phyloP scores from a whole-genome alignment of 495 filamentous ascomycete genomes.

The Cairneyella variabilis region DNA sequence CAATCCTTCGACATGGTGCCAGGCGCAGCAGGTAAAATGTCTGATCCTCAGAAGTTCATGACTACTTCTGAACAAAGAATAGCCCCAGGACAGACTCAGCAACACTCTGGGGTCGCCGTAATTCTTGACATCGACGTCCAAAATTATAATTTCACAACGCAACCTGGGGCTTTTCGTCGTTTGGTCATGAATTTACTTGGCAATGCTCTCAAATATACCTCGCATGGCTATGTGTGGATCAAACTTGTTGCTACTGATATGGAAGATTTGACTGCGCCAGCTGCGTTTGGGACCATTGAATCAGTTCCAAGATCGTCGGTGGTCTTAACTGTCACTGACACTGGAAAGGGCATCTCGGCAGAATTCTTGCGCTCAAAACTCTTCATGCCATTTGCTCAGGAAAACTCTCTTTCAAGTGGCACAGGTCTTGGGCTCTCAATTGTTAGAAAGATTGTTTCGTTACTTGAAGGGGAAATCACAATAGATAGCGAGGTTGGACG shows the following conservation, averaged over 20 bases:
- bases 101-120: conserved; percentile 48
- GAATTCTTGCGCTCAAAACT: conserved; percentile 64
- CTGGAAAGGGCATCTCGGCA: conserved; percentile 53
- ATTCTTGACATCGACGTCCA: conserved; percentile 58
- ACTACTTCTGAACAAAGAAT: conserved; percentile 3
- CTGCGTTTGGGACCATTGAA: not conserved
- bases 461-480: conserved; percentile 56
- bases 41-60: conserved; percentile 1
- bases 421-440: conserved; percentile 69
- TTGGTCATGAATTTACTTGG: conserved; percentile 81
- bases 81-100: conserved; percentile 5
- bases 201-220: conserved; percentile 79
- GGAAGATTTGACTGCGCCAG: conserved; percentile 12
- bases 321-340: conserved; percentile 18
- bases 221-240: conserved; percentile 60
- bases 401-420: conserved; percentile 61
- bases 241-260: conserved; percentile 23
- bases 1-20: conserved; percentile 27
- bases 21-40: conserved; percentile 22
- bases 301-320: conserved; percentile 14
- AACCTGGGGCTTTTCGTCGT: conserved; percentile 68
- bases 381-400: conserved; percentile 71
- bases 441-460: conserved; percentile 58
- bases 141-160: conserved; percentile 60
- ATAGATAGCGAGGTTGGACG: conserved; percentile 36